Base-by-base conservation (phyloP, 148 eudicot genomes). In the Camellia lanceoleosa region DNA sequence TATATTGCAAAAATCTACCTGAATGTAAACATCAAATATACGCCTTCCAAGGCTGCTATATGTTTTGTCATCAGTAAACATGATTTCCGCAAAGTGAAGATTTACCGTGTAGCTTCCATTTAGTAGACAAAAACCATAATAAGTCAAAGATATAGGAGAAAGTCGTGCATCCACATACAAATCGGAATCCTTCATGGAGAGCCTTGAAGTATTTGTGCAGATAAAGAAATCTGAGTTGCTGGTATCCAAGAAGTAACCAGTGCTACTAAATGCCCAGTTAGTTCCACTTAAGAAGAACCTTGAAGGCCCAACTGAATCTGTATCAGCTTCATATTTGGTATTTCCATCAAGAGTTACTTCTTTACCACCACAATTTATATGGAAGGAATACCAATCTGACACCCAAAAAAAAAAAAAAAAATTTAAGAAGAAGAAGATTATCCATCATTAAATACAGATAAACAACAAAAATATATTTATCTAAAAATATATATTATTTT, bases 81-180 rank as follows among this genome's bases (percentile, higher is more conserved):
- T 80, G 30, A 87, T 80, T 71, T 87, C 89, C 0, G 89, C 85
- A 74, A 87, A 87, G 75, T 87, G 85, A 55, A 87, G 83, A 23
- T 55, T 74, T 51, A 87, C 85, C 38, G 72, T 87, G 73, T 87
- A 87, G 65, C 58, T 84, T 61, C 87, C 87, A 67, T 74, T 84
- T 61, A 6, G 13, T 68, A 87, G 58, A 69, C 89, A 87, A 73
- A 67, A 82, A 6, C 83, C 85, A 65, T 82, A 87, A 69, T 87
- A 87, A 9, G 84, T 80, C 71, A 87, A 72, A 14, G 89, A 84
- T 5, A 80, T 20, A 3, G 89, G 83, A 15, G 89, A 82, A 59
- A 78, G 38, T 47, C 87, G 83, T 73, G 89, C 89, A 55, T 65
- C 38, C 68, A 44, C 64, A 74, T 82, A 76, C 68, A 78, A 80